Evolutionary conservation across 2,329 filamentous ascomycete species (phyloP).

Genomic region (Mycosphaerella arachidis): DNA sequence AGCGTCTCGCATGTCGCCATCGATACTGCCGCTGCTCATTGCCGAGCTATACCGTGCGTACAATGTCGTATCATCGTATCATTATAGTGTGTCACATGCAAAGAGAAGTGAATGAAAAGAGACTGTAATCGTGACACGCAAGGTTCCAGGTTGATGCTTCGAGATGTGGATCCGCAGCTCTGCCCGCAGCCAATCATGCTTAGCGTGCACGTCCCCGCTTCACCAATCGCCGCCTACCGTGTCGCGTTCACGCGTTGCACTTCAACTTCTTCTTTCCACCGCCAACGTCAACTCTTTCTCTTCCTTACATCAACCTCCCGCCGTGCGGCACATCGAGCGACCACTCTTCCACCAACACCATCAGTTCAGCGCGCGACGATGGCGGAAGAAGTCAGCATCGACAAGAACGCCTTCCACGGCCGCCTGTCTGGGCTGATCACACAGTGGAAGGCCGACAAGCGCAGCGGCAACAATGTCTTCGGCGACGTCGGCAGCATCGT

Average conservation of each 20-base stretch:
- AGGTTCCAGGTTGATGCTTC: background rate
- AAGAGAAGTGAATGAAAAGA: background rate
- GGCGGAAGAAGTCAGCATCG: constrained; percentile 87
- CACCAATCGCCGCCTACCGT: background rate
- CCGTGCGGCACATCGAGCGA: constrained; percentile 12
- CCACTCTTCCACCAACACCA: constrained; percentile 16
- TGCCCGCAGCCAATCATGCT: background rate
- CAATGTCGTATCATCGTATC: background rate
- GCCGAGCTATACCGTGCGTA: background rate
- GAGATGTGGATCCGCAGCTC: background rate
- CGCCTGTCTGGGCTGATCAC: constrained; percentile 81
- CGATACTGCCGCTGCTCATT: constrained; percentile 14
- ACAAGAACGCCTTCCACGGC: constrained; percentile 89
- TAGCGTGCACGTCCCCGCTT: background rate
- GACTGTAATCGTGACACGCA: background rate
- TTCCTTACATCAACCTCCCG: constrained; percentile 7
- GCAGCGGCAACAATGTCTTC: constrained; percentile 78
- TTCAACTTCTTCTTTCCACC: constrained; percentile 4
- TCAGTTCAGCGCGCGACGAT: constrained; percentile 39
- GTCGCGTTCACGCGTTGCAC: constrained; percentile 7
- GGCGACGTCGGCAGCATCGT: constrained; percentile 80
- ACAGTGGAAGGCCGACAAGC: constrained; percentile 95
- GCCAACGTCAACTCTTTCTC: background rate
- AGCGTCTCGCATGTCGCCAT: constrained; percentile 16
- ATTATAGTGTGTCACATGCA: background rate